A percentile compares a stretch with the other conserved stretches of the same genome.
phyloP scores from a whole-genome alignment of 768 basidiomycete species.

The Kwoniella botswanensis region DNA sequence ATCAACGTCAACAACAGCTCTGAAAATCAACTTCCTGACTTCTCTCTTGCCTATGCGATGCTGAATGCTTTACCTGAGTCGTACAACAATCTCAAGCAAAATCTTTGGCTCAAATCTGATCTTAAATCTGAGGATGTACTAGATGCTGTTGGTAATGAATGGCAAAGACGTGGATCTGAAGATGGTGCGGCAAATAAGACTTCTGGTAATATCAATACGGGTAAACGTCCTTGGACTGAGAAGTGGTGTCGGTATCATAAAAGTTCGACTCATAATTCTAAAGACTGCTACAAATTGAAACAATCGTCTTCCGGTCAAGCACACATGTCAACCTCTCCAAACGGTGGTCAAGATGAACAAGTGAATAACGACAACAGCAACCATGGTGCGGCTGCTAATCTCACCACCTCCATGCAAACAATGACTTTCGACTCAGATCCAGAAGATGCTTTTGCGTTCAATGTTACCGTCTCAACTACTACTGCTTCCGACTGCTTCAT shows the following conservation, averaged over 20 bases:
- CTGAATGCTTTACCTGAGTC: slow-evolving; percentile 26
- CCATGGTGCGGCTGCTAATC: no score
- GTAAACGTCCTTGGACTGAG: slow-evolving; percentile 1
- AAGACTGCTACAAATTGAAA: slow-evolving; percentile 1
- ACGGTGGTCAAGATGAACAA: not conserved
- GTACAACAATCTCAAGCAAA: slow-evolving; percentile 20
- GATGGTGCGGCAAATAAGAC: slow-evolving; percentile 5
- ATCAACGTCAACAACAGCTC: slow-evolving; percentile 14
- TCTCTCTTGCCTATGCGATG: slow-evolving; percentile 26
- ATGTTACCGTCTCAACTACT: not conserved
- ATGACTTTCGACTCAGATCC: no score
- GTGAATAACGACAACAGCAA: not conserved
- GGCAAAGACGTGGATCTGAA: not conserved
- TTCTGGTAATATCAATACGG: not conserved
- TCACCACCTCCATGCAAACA: no score
- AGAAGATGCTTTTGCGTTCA: no score
- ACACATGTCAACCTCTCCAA: not conserved
- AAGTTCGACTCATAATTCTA: slow-evolving; percentile 2
- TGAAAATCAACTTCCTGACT: not conserved
- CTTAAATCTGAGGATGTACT: slow-evolving; percentile 8
- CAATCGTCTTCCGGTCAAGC: not conserved
- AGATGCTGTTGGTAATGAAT: slow-evolving; percentile 6
- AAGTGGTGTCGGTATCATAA: slow-evolving; percentile 12
- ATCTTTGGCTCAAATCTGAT: slow-evolving; percentile 21
- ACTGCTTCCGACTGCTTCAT: slow-evolving; percentile 8